Evolutionary conservation across 1,284 basidiomycete genomes (phyloP).

Genomic region (Tilletia horrida): DNA sequence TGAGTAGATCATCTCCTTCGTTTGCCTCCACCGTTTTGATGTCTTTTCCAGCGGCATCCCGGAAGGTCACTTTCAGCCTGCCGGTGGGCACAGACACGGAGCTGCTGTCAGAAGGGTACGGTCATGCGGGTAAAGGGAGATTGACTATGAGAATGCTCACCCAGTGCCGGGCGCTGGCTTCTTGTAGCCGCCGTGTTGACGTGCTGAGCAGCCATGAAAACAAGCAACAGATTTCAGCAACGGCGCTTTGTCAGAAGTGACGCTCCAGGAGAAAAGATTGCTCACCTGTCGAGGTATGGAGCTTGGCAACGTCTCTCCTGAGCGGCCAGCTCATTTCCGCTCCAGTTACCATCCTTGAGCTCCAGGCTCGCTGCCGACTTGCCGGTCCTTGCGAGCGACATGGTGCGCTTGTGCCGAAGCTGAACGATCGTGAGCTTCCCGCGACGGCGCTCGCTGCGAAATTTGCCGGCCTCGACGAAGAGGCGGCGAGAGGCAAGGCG

Average conservation of each 20-base stretch:
- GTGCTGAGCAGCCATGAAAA: constrained; percentile 26
- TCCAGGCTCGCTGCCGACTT: neutral
- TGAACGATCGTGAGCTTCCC: too few relatives aligned
- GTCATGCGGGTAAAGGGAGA: constrained; percentile 50
- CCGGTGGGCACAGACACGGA: constrained; percentile 13
- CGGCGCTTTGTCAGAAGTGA: too few relatives aligned
- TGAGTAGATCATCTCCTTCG: constrained; percentile 87
- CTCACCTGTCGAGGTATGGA: constrained; percentile 10
- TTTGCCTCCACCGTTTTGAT: constrained; percentile 87
- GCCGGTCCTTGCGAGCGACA: neutral
- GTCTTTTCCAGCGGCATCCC: constrained; percentile 76
- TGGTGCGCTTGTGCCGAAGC: too few relatives aligned
- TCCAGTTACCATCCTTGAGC: neutral
- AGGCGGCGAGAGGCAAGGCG: too few relatives aligned
- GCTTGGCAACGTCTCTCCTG: neutral
- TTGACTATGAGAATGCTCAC: constrained; percentile 38
- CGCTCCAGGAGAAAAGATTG: neutral
- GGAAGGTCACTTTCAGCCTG: constrained; percentile 80
- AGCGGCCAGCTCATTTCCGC: neutral
- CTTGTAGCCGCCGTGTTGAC: constrained; percentile 59
- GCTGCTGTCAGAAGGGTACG: neutral
- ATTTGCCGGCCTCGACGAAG: too few relatives aligned
- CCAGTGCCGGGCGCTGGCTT: constrained; percentile 64
- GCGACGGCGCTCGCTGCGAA: too few relatives aligned
- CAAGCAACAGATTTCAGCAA: neutral